A percentile compares a stretch with the other conserved stretches of the same genome.
Conservation (phyloP, 139 green algal species). For the Chlorella sp. region DNA sequence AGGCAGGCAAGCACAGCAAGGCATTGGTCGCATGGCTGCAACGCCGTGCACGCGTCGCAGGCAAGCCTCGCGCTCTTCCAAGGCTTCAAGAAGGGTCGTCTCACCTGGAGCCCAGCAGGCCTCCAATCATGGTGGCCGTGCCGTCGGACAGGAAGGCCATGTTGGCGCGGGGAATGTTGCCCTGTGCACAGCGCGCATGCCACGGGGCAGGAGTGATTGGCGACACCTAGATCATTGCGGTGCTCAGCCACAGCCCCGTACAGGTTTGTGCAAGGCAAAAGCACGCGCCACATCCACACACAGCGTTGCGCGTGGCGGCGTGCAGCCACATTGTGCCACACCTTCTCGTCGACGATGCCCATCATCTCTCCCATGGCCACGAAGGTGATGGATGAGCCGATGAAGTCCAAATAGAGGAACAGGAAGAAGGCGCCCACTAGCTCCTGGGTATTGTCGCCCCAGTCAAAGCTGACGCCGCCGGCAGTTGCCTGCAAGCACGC, state of each 20-base stretch:
- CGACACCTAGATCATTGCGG: no score
- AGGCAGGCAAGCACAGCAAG: no score
- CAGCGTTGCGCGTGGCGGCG: no score
- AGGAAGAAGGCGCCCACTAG: conserved; percentile 12
- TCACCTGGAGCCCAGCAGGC: conserved; percentile 39
- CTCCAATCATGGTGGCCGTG: conserved; percentile 23
- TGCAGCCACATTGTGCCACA: no score
- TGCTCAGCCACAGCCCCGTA: not conserved
- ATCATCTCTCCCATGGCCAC: conserved; percentile 30
- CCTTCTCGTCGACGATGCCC: conserved; percentile 24
- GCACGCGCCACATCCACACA: no score
- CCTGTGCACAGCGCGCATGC: no score
- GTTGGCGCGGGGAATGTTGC: conserved; percentile 36
- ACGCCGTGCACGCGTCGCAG: no score
- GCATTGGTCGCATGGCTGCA: no score
- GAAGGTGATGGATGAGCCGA: conserved; percentile 32
- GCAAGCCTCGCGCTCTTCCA: no score
- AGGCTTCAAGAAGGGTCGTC: no score
- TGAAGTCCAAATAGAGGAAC: conserved; percentile 52
- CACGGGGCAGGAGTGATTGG: no score
- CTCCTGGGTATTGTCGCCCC: conserved; percentile 14
- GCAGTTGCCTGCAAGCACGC: conserved; percentile 1
- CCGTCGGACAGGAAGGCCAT: conserved; percentile 42
- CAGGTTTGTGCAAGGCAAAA: not conserved
- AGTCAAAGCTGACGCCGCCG: conserved; percentile 40